phyloP scores from a whole-genome alignment of 768 basidiomycete genomes.

The Auricularia cornea region DNA sequence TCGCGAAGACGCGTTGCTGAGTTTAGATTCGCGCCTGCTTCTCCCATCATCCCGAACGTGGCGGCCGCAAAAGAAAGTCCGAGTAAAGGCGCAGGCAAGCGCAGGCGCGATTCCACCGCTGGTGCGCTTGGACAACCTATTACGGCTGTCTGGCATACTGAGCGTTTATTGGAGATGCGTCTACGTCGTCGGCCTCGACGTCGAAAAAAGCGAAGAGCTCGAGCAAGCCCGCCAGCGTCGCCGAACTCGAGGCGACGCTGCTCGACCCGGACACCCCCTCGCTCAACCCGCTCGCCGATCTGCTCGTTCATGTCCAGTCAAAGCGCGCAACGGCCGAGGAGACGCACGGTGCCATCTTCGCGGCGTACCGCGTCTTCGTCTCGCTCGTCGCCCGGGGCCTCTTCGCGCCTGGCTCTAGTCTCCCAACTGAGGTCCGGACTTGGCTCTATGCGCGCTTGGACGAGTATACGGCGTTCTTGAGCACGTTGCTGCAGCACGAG shows the following conservation, averaged over 20 bases:
- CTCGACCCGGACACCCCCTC: constrained; percentile 49
- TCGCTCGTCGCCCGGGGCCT: constrained; percentile 50
- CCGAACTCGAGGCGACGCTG: constrained; percentile 48
- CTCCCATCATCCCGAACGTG: no score
- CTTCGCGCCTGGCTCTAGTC: constrained; percentile 39
- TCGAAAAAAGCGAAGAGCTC: constrained; percentile 39
- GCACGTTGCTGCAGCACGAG: constrained; percentile 63
- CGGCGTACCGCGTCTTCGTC: constrained; percentile 72
- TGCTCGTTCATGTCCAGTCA: constrained; percentile 49
- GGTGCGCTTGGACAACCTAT: no score
- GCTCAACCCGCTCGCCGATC: constrained; percentile 71
- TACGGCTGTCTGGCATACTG: no score
- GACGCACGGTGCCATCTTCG: constrained; percentile 70
- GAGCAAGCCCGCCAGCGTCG: constrained; percentile 29
- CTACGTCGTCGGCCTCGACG: not conserved
- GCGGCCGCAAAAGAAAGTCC: no score
- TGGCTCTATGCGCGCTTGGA: constrained; percentile 79
- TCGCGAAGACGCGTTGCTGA: no score
- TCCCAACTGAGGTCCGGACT: constrained; percentile 50
- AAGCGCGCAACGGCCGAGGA: constrained; percentile 41
- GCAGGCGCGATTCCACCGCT: no score
- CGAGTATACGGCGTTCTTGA: constrained; percentile 59
- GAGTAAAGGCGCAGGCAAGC: no score
- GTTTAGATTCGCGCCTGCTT: no score
- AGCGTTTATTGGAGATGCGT: no score